Evolutionary conservation across 371 early-diverging fungal species (phyloP).

Genomic region (Rhizopus arrhizus): DNA sequence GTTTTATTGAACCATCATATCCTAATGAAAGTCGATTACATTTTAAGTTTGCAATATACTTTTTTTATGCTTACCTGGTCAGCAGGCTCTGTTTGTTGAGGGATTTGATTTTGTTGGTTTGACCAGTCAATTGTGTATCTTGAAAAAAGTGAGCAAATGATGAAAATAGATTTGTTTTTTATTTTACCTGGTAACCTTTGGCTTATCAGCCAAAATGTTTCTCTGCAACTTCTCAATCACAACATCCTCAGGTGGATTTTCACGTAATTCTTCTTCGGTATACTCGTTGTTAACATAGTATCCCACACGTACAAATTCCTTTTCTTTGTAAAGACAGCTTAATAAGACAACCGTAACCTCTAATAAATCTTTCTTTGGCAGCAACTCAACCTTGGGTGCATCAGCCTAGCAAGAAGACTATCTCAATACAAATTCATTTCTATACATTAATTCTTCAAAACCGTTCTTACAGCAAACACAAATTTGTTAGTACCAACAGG

Average conservation of each 20-base stretch:
- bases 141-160: not conserved
- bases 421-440: not conserved
- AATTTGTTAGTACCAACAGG: conserved; percentile 97
- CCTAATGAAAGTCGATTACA: conserved; percentile 16
- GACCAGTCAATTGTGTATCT: conserved; percentile 55
- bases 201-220: conserved; percentile 90
- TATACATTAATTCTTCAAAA: not conserved
- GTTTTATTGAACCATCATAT: conserved; percentile 42
- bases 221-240: conserved; percentile 75
- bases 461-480: conserved; percentile 75
- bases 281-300: conserved; percentile 97
- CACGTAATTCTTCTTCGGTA: conserved; percentile 56
- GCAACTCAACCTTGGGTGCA: conserved; percentile 69
- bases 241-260: conserved; percentile 52
- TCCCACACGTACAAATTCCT: conserved; percentile 94
- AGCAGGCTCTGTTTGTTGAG: conserved; percentile 16
- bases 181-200: conserved; percentile 84
- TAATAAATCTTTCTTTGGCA: conserved; percentile 80
- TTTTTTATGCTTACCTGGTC: conserved; percentile 25
- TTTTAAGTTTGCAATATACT: not conserved
- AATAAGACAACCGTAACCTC: conserved; percentile 91
- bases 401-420: conserved; percentile 53
- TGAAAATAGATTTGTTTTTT: not conserved
- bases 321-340: conserved; percentile 83
- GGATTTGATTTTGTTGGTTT: conserved; percentile 33